A percentile compares a stretch with the other conserved stretches of the same genome.
phyloP scores from a whole-genome alignment of 441 rosid species.

The Gossypium davidsonii region DNA sequence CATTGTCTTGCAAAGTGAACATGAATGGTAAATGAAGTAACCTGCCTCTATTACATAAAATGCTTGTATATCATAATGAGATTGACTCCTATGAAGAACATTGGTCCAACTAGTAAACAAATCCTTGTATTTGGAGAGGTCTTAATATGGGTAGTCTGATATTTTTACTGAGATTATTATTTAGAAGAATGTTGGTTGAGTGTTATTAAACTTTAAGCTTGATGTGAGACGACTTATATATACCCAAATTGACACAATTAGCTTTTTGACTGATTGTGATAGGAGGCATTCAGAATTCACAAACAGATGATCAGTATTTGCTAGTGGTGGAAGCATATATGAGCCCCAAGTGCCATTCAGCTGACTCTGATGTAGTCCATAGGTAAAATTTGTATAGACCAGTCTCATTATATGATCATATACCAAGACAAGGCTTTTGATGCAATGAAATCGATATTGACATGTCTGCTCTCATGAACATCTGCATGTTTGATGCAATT shows the following conservation, averaged over 20 bases:
- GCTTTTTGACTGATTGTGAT: slow-evolving; percentile 13
- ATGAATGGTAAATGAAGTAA: slow-evolving; percentile 33
- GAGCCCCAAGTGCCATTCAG: slow-evolving; percentile 75
- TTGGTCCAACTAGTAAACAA: background rate
- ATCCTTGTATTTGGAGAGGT: background rate
- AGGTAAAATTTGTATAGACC: slow-evolving; percentile 34
- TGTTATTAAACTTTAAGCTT: background rate
- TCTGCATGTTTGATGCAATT: background rate
- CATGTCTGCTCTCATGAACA: background rate
- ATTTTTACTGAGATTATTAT: background rate
- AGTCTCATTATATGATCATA: background rate
- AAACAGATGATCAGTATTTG: slow-evolving; percentile 36
- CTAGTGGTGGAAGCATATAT: slow-evolving; percentile 74
- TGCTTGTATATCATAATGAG: background rate
- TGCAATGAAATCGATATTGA: background rate
- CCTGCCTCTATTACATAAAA: slow-evolving; percentile 10
- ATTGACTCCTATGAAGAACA: background rate
- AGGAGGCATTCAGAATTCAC: slow-evolving; percentile 33
- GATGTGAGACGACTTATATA: background rate
- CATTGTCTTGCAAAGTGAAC: slow-evolving; percentile 18
- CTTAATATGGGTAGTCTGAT: background rate
- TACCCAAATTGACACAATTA: slow-evolving; percentile 3
- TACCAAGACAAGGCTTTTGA: background rate
- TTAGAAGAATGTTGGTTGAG: background rate
- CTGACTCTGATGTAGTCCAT: slow-evolving; percentile 59